A percentile compares a stretch with the other conserved stretches of the same genome.
phyloP scores from a whole-genome alignment of 2,329 filamentous ascomycete genomes.

The Epichloe hybrida region DNA sequence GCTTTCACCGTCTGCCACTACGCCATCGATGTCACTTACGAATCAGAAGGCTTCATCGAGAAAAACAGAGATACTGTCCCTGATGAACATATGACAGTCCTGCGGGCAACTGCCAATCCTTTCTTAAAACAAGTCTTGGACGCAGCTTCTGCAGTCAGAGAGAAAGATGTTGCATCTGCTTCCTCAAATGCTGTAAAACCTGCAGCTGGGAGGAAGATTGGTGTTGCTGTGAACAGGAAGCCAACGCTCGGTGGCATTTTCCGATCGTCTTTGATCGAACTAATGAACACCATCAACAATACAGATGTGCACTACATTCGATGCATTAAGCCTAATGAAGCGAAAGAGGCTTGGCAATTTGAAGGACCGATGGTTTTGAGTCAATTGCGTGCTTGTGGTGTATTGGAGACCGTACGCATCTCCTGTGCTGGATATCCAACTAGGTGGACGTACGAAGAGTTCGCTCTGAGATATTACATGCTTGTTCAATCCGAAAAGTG shows the following conservation, averaged over 20 bases:
- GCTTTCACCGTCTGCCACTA: constrained; percentile 98
- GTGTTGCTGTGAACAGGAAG: constrained; percentile 87
- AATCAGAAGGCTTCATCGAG: constrained; percentile 97
- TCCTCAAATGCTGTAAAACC: constrained; percentile 63
- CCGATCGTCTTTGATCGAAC: constrained; percentile 93
- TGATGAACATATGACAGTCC: constrained; percentile 92
- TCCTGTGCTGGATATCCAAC: constrained; percentile 96
- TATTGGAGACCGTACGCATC: constrained; percentile 94
- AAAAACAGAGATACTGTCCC: constrained; percentile 98
- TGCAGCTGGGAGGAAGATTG: constrained; percentile 70
- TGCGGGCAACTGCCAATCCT: constrained; percentile 68
- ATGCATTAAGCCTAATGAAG: constrained; percentile 98
- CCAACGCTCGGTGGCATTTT: constrained; percentile 96
- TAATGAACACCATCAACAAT: constrained; percentile 95
- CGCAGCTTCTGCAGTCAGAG: constrained; percentile 72
- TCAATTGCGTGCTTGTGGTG: constrained; percentile 94
- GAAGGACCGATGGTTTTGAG: constrained; percentile 98
- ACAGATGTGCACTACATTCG: constrained; percentile 98
- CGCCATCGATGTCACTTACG: constrained; percentile 93
- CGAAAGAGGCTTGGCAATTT: constrained; percentile 93
- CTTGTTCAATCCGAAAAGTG: constrained; percentile 77
- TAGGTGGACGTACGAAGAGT: constrained; percentile 97
- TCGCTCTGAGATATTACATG: constrained; percentile 97
- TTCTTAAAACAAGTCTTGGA: constrained; percentile 80
- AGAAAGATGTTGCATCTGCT: constrained; percentile 64